These are phyloP conservation scores for Candida dendrica DNA, from an alignment of 805 yeast genomes.

Conservation along the genomic window DNA sequence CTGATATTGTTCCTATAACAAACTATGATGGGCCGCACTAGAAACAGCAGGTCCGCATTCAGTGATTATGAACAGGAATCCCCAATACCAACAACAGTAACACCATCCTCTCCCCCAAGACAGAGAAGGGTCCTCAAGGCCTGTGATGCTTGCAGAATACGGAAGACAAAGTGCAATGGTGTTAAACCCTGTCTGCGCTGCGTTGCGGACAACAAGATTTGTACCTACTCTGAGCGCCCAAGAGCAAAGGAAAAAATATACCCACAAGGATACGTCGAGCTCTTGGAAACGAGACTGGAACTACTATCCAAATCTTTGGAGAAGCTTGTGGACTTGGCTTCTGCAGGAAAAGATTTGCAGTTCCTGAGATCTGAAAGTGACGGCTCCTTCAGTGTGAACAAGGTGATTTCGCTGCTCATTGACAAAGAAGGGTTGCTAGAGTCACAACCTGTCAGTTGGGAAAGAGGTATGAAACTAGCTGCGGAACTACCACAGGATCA, in stretches of 20 bases:
- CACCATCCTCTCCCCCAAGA: not conserved
- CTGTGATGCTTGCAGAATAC: conserved; percentile 55
- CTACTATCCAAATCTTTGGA: conserved; percentile 40
- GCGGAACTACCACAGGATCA: not conserved
- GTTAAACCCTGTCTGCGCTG: conserved; percentile 54
- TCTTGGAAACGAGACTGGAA: conserved; percentile 50
- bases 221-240: conserved; percentile 51
- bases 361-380: not conserved
- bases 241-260: conserved; percentile 46
- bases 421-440: not conserved
- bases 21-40: not conserved
- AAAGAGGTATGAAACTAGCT: conserved; percentile 1
- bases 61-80: not conserved
- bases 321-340: not conserved
- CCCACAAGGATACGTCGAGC: conserved; percentile 55
- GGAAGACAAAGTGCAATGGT: conserved; percentile 61
- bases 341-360: not conserved
- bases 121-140: conserved; percentile 54
- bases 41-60: not conserved
- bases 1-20: too few relatives aligned
- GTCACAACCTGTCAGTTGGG: not conserved
- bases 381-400: not conserved
- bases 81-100: not conserved
- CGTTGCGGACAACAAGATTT: conserved; percentile 46
- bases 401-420: not conserved